Evolutionary conservation across 2,329 filamentous ascomycete species (phyloP).

Genomic region (Metarhizium sp.): DNA sequence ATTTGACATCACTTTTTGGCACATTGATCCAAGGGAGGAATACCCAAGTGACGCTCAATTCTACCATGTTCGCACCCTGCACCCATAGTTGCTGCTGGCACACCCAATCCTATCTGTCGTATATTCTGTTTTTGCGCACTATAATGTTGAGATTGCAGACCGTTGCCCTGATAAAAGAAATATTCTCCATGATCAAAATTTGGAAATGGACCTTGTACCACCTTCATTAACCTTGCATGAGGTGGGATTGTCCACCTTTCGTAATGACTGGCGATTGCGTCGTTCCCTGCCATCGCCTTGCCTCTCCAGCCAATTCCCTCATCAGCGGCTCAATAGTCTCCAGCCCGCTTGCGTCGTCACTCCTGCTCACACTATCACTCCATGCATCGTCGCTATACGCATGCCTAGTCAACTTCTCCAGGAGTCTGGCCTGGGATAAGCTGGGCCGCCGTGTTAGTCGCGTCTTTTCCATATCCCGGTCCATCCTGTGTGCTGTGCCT

Average conservation of each 20-base stretch:
- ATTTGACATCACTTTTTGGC: background rate
- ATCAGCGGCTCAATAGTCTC: conserved; percentile 35
- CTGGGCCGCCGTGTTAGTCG: conserved; percentile 15
- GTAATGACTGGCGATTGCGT: conserved; percentile 3
- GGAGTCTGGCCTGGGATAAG: conserved; percentile 19
- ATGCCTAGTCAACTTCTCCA: conserved; percentile 15
- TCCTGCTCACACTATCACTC: conserved; percentile 16
- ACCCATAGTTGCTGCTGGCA: background rate
- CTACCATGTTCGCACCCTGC: background rate
- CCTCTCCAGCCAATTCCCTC: conserved; percentile 28
- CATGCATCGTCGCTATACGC: conserved; percentile 11
- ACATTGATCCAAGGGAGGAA: background rate
- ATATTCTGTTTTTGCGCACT: background rate
- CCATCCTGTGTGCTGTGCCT: conserved; percentile 4
- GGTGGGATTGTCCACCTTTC: background rate
- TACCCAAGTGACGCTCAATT: background rate
- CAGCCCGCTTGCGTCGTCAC: conserved; percentile 24
- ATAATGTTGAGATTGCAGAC: background rate
- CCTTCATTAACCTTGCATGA: background rate
- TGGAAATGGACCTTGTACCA: background rate
- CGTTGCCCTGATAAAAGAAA: background rate
- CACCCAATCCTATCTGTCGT: background rate
- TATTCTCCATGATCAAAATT: background rate
- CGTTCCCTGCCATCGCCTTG: conserved; percentile 12
- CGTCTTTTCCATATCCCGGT: conserved; percentile 7